Conservation (phyloP, 371 early-diverging fungal genomes). For the Lichtheimia corymbifera region DNA sequence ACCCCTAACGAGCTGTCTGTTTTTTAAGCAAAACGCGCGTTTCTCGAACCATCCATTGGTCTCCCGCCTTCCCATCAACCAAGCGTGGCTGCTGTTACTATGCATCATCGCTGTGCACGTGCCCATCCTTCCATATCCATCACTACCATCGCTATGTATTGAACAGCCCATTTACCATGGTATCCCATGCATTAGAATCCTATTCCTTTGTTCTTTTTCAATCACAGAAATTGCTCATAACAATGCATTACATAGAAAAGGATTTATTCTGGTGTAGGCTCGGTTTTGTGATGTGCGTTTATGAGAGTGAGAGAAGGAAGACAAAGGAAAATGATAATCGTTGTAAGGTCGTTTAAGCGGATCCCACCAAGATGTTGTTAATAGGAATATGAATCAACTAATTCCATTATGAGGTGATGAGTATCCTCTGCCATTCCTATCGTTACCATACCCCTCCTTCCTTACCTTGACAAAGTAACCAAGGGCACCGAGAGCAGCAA, state of each 20-base stretch:
- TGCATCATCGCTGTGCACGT: background rate
- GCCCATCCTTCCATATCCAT: too few relatives aligned
- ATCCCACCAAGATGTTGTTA: conserved; percentile 97
- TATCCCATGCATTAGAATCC: too few relatives aligned
- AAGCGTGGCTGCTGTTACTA: background rate
- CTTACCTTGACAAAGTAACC: conserved; percentile 94
- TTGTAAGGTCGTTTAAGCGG: conserved; percentile 42
- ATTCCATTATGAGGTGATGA: too few relatives aligned
- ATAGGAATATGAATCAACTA: conserved; percentile 97
- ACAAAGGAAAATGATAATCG: background rate
- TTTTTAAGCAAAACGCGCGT: background rate
- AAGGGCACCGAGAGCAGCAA: conserved; percentile 96
- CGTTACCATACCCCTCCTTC: background rate
- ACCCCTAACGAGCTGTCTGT: background rate
- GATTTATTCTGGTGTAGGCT: too few relatives aligned
- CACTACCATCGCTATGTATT: too few relatives aligned
- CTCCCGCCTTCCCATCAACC: too few relatives aligned
- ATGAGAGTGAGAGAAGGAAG: too few relatives aligned
- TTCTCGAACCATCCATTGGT: conserved; percentile 6
- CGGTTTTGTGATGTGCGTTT: too few relatives aligned
- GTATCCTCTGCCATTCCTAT: background rate
- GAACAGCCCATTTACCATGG: too few relatives aligned
- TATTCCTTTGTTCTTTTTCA: too few relatives aligned
- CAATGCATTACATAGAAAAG: too few relatives aligned
- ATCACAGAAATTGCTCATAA: too few relatives aligned